phyloP scores from a whole-genome alignment of 164 flowering plant genomes.

The Cinnamomum chago region DNA sequence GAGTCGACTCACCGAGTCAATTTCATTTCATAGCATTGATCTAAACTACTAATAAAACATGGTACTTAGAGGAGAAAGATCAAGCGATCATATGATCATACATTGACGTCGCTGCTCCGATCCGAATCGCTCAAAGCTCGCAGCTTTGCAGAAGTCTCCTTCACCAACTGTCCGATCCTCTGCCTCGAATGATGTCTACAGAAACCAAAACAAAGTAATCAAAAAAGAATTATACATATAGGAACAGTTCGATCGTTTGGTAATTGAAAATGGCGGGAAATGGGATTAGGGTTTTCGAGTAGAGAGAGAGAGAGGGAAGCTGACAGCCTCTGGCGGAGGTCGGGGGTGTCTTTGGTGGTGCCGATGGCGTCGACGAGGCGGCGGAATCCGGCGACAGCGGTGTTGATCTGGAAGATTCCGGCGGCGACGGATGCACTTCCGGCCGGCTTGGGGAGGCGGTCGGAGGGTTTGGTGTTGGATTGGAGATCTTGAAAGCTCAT shows the following conservation, averaged over 20 bases:
- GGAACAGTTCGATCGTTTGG: neutral
- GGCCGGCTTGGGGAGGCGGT: neutral
- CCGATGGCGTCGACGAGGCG: conserved; percentile 64
- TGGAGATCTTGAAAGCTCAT: conserved; percentile 70
- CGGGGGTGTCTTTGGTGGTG: conserved; percentile 65
- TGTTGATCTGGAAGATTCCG: conserved; percentile 69
- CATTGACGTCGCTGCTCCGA: conserved; percentile 29
- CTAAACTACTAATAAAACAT: too few species aligned
- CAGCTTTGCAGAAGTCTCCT: conserved; percentile 69
- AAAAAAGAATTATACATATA: neutral
- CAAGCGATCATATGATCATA: conserved; percentile 5
- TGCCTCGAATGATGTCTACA: conserved; percentile 59
- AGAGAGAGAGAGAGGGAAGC: conserved; percentile 6
- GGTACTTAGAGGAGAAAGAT: too few species aligned
- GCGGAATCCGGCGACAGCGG: conserved; percentile 57
- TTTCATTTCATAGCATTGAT: too few species aligned
- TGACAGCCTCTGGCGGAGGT: conserved; percentile 67
- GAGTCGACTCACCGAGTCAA: too few species aligned
- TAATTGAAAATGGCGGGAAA: neutral
- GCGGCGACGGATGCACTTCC: conserved; percentile 29
- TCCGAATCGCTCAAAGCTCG: conserved; percentile 49
- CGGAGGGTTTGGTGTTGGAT: conserved; percentile 13
- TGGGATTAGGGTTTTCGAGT: neutral
- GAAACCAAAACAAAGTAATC: neutral
- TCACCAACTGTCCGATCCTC: conserved; percentile 52